Evolutionary conservation across 192 early-diverging fungal genomes (phyloP), one percentile per base, ranked within the genome.

Genomic region (Mortierella claussenii): DNA sequence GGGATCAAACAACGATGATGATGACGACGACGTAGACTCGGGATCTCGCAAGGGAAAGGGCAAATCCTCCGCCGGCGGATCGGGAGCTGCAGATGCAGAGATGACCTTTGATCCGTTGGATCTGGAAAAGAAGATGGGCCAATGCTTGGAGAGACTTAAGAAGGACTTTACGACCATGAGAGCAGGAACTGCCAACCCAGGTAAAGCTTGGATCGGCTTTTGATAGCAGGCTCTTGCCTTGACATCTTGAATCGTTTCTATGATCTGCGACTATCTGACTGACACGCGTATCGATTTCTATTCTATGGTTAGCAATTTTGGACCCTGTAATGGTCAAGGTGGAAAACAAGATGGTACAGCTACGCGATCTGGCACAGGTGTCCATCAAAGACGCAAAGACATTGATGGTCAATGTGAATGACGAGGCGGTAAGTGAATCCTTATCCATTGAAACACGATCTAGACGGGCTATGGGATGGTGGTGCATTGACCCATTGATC

Each of bases 351-450:
- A 83, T 82, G 21, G 86, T 86, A 27, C 64, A 81, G 15, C 69
- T 96, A 23, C 74, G 85, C 1, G 88, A 90, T 34, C 54, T 95
- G 20, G 91, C 93, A 2, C 90, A 91, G 70, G 83, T 96, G 6
- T 83, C 89, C 18, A 85, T 95, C 68, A 93, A 95, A 71, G 93
- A 96, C 52, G 89, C 92, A 28, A 90, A 94, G 55, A 91, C 88
- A 18, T 80, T 96, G 47, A 66, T 95, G 57, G 92, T 96, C 13
- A 87, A 89, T 31, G 82, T 94, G 15, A 89, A 91, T 64, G 89
- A 92, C 55, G 73, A 84, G 33, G 91, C 91, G 33, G 89, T 93
- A 85, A 4, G 36, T 50, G 21, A n/a, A 1, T 48, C 46, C 21
- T n/a, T n/a, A n/a, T n/a, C n/a, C n/a, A n/a, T n/a, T n/a, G n/a